Base-by-base conservation (phyloP, 176 grass and related monocot genomes). In the maize (Zea mays) region DNA sequence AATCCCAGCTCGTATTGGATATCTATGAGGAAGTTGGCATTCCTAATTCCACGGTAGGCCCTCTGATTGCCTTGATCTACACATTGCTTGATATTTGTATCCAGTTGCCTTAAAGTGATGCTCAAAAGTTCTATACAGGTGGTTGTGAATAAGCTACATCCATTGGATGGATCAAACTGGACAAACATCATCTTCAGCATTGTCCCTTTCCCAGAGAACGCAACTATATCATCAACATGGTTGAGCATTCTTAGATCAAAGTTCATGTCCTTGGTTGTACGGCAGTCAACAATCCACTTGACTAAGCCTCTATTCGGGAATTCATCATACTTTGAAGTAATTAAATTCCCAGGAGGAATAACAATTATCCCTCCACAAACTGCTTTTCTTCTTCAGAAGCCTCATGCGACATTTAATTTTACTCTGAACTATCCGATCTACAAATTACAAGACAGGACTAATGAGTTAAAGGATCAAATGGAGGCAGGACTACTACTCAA, bases 11-110 rank as follows among this genome's bases (percentile, higher is more conserved):
- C 10, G 90, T 73, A 85, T 75, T 90, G 78, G 96, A 99, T 72
- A 99, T 99, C 10, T 99, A 90, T 43, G 87, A 84, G 58, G 96
- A 99, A 90, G 84, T 99, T 78, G 92, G 96, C 85, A 87, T 88
- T 72, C 92, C 92, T 43, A 86, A 92, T 80, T 88, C 83, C 56
- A 90, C 81, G 35, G 96, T 99, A 90, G 45, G 65, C 15, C 59
- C 49, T 36, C 0, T 5, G 56, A 36, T 20, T 60, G 59, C 49
- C 14, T 79, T 74, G 66, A 80, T 69, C 14, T 84, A 56, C 56
- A 47, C n/a, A 21, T 76, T 41, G 16, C 65, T 54, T 77, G 4
- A 19, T 80, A 57, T 81, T 7, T 79, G 7, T 56, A 13, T 60
- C 5, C 42, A 15, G 20, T 54, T 47, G 5, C 45, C 2, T 52